These are phyloP conservation scores for Erysimum cheiranthoides DNA, from an alignment of 345 rosid species.

Conservation along the genomic window DNA sequence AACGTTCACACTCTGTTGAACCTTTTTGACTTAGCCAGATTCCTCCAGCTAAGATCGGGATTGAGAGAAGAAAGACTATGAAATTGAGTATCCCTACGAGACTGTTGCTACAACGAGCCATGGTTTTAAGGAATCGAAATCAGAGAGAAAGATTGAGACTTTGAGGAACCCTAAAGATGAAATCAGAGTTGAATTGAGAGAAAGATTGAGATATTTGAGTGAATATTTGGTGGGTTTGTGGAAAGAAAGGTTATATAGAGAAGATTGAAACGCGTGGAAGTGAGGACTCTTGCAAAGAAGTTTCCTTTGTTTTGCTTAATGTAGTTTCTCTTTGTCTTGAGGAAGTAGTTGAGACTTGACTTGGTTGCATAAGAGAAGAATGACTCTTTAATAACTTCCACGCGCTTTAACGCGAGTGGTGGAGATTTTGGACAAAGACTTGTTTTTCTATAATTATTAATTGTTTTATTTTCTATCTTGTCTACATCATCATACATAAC, in stretches of 20 bases:
- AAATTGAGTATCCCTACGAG: constrained; percentile 80
- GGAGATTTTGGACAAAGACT: background rate
- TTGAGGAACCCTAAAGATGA: background rate
- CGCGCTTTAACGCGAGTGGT: constrained; percentile 29
- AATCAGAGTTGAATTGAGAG: background rate
- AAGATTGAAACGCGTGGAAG: constrained; percentile 36
- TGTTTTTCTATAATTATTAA: background rate
- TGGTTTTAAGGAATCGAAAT: background rate
- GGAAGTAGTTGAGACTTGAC: constrained; percentile 31
- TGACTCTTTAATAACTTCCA: constrained; percentile 21
- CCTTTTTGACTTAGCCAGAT: constrained; percentile 81
- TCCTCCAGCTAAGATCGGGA: constrained; percentile 83
- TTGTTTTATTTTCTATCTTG: background rate
- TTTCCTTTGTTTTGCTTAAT: constrained; percentile 31
- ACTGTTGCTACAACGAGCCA: constrained; percentile 76
- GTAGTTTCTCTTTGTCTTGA: background rate
- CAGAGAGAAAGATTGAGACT: background rate
- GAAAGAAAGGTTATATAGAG: constrained; percentile 16
- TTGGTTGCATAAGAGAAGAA: constrained; percentile 8
- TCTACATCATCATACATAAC: no score
- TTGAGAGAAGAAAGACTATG: constrained; percentile 73
- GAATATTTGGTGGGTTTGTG: background rate
- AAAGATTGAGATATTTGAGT: constrained; percentile 26
- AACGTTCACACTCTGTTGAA: constrained; percentile 78
- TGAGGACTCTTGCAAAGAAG: constrained; percentile 31